Percentiles rank a stretch among this genome's conserved stretches.
phyloP scores from a whole-genome alignment of 441 rosid species.

The Manihot esculenta region DNA sequence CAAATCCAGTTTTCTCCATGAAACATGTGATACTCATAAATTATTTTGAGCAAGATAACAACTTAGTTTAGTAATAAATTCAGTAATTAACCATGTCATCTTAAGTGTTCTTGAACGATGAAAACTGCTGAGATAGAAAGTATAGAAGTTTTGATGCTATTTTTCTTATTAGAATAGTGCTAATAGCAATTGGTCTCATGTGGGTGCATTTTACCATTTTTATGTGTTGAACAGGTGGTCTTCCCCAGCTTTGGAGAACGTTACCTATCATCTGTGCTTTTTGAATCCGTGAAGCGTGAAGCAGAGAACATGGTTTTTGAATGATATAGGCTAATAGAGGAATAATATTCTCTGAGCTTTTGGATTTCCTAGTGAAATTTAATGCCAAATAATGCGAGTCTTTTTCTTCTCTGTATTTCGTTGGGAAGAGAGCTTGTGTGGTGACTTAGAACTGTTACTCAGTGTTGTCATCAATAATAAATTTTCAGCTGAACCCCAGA shows the following conservation, averaged over 20 bases:
- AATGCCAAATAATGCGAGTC: slow-evolving; percentile 1
- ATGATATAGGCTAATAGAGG: neutral
- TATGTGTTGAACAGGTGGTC: slow-evolving; percentile 46
- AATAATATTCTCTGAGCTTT: neutral
- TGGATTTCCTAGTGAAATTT: neutral
- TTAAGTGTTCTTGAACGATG: too few relatives aligned
- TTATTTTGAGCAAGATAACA: too few relatives aligned
- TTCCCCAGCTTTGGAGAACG: slow-evolving; percentile 94
- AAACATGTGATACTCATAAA: too few relatives aligned
- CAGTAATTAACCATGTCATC: too few relatives aligned
- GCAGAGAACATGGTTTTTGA: slow-evolving; percentile 55
- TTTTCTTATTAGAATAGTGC: too few relatives aligned
- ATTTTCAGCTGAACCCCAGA: neutral
- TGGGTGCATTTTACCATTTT: neutral
- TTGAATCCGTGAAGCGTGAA: slow-evolving; percentile 64
- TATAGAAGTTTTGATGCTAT: too few relatives aligned
- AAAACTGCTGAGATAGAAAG: too few relatives aligned
- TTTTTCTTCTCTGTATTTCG: neutral
- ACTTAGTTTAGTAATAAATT: too few relatives aligned
- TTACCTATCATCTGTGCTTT: slow-evolving; percentile 74
- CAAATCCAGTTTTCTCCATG: too few relatives aligned
- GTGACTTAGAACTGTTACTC: neutral
- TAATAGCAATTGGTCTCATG: neutral
- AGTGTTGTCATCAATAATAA: neutral
- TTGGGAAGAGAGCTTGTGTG: neutral